These are phyloP conservation scores for Candida argentea DNA, from an alignment of 805 yeast species.

Conservation along the genomic window DNA sequence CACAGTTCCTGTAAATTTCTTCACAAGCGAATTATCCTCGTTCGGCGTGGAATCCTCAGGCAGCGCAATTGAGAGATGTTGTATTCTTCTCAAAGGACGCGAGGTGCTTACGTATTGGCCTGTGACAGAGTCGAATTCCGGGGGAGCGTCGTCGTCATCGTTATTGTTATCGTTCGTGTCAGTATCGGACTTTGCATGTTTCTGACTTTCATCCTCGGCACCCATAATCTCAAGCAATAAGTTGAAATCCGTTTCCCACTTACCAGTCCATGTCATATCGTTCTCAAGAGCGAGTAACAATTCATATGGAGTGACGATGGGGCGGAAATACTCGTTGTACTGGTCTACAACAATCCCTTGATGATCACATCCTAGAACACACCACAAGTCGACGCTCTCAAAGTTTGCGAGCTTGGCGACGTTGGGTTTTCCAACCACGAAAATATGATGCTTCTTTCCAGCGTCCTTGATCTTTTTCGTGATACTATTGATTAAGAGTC, in stretches of 20 bases:
- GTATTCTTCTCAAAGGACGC: slow-evolving; percentile 60
- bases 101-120: slow-evolving; percentile 64
- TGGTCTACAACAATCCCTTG: slow-evolving; percentile 85
- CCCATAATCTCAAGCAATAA: slow-evolving; percentile 37
- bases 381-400: slow-evolving; percentile 92
- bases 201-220: slow-evolving; percentile 20
- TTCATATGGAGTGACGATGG: slow-evolving; percentile 91
- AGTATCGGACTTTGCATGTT: slow-evolving; percentile 11
- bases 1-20: slow-evolving; percentile 47
- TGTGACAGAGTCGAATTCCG: slow-evolving; percentile 82
- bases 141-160: slow-evolving; percentile 46
- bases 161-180: slow-evolving; percentile 1
- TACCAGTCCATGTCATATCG: slow-evolving; percentile 83
- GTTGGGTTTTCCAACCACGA: slow-evolving; percentile 96
- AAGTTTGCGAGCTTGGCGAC: slow-evolving; percentile 95
- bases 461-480: slow-evolving; percentile 54
- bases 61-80: slow-evolving; percentile 55
- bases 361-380: slow-evolving; percentile 87
- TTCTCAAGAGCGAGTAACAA: slow-evolving; percentile 67
- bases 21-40: slow-evolving; percentile 32
- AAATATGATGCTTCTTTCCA: slow-evolving; percentile 85
- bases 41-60: slow-evolving; percentile 14
- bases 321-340: slow-evolving; percentile 72
- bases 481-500: slow-evolving; percentile 51
- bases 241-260: slow-evolving; percentile 78